Percentiles rank a stretch among this genome's conserved stretches.
Evolutionary conservation across 176 grass and related monocot species (phyloP).

Genomic region (Hordeum marinum): DNA sequence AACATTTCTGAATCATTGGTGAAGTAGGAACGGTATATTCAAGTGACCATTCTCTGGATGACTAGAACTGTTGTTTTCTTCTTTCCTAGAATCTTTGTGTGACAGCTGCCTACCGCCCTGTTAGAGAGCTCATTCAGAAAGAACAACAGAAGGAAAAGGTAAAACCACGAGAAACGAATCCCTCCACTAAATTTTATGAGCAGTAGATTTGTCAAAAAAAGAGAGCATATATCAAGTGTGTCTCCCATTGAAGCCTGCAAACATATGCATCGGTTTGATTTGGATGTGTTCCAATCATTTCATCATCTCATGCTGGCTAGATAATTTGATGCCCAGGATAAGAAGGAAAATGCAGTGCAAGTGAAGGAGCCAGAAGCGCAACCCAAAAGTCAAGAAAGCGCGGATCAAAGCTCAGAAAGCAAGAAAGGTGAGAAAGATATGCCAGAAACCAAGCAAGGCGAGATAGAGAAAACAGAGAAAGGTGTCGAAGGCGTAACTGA

Average conservation of each 20-base stretch:
- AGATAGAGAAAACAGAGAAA: neutral
- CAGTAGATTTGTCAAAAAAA: neutral
- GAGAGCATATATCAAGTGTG: neutral
- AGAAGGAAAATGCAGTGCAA: slow-evolving; percentile 26
- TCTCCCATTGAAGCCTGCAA: neutral
- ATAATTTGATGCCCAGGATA: slow-evolving; percentile 27
- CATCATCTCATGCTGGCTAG: neutral
- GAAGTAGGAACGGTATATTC: neutral
- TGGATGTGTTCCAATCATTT: slow-evolving; percentile 14
- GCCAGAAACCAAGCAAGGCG: neutral
- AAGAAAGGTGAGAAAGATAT: neutral
- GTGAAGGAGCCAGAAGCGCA: neutral
- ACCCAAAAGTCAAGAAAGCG: neutral
- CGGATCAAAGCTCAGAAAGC: slow-evolving; percentile 6
- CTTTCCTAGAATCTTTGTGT: slow-evolving; percentile 67
- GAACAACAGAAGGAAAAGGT: slow-evolving; percentile 60
- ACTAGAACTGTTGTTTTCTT: neutral
- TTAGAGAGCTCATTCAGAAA: slow-evolving; percentile 76
- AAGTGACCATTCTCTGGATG: neutral
- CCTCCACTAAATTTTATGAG: neutral
- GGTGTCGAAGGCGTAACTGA: neutral
- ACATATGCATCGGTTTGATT: neutral
- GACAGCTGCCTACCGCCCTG: slow-evolving; percentile 63
- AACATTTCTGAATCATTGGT: neutral
- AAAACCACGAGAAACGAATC: neutral